Percentiles rank a stretch among this genome's conserved stretches.
phyloP scores from a whole-genome alignment of 768 basidiomycete species.

The Lentinula guzmanii region DNA sequence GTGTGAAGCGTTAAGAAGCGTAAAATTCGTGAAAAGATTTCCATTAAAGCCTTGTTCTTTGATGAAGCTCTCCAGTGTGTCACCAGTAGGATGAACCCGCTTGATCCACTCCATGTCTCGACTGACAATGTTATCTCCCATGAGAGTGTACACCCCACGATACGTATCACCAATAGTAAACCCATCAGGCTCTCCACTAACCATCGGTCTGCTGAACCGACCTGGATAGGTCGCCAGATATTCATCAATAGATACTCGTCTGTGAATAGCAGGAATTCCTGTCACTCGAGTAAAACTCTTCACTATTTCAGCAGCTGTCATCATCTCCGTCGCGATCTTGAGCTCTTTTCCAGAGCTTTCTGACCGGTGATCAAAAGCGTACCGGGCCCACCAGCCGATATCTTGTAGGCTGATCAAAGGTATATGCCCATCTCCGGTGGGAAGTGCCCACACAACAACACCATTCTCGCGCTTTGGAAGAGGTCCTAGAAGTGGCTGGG shows the following conservation, averaged over 20 bases:
- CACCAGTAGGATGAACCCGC: conserved; percentile 27
- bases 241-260: conserved; percentile 24
- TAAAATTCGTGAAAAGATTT: neutral
- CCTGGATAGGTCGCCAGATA: conserved; percentile 23
- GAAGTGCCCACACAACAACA: conserved; percentile 32
- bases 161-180: conserved; percentile 35
- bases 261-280: conserved; percentile 26
- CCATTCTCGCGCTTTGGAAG: conserved; percentile 31
- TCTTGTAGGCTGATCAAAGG: conserved; percentile 34
- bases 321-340: conserved; percentile 28
- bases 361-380: conserved; percentile 29
- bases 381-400: conserved; percentile 34
- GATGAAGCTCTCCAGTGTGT: conserved; percentile 37
- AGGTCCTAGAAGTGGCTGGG: conserved; percentile 24
- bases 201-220: conserved; percentile 24
- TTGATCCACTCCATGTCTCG: conserved; percentile 38
- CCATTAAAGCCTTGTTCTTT: conserved; percentile 25
- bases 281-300: conserved; percentile 31
- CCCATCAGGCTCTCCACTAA: conserved; percentile 24
- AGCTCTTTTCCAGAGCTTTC: conserved; percentile 30
- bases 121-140: conserved; percentile 35
- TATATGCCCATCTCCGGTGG: conserved; percentile 27
- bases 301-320: conserved; percentile 30
- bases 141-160: conserved; percentile 36
- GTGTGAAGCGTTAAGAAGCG: neutral